Evolutionary conservation across 2,329 filamentous ascomycete genomes (phyloP), one percentile per base, ranked within the genome.

Genomic region (Apiospora sp.): DNA sequence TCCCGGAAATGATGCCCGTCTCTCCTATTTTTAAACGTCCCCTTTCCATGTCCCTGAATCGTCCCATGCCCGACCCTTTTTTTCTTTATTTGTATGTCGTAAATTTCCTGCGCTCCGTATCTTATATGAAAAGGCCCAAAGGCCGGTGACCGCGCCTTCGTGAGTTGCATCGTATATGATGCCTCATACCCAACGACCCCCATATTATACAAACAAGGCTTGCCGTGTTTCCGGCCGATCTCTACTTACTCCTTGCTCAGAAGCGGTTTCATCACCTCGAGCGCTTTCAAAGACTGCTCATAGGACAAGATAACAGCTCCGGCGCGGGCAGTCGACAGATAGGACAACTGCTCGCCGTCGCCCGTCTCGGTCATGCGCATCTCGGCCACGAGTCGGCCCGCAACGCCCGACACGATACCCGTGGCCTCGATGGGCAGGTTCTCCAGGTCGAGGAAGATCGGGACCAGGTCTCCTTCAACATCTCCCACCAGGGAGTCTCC

Each of bases 321-420:
- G 0, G 95, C 94, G 58, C 92, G 89, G 5, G 94, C 95, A 0
- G 96, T 98, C 74, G 93, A 96, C 74, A 98, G 85, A 81, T 98
- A 98, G 72, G 93, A 96, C 83, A 98, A 91, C 81, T 98, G 95
- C 0, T 94, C 90, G 76, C 83, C 87, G 70, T 75, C 80, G 68
- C 78, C 78, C 24, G 75, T 80, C 73, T 85, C 84, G 46, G 81
- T 80, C 76, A 84, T 84, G 71, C 86, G 83, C 81, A 94, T 92
- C 67, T 93, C 93, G 69, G 93, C 90, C 0, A 95, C 93, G 41
- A 98, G 86, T 71, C 91, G 89, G 37, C 95, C 94, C 0, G 96
- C 95, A 2, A 99, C 94, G 41, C 96, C 96, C 77, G 95, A 98
- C 4, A 99, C 94, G 72, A 99, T 98, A 30, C 96, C 96, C 0